Conservation (phyloP, 495 filamentous ascomycete species). For the Penicillium herquei region DNA sequence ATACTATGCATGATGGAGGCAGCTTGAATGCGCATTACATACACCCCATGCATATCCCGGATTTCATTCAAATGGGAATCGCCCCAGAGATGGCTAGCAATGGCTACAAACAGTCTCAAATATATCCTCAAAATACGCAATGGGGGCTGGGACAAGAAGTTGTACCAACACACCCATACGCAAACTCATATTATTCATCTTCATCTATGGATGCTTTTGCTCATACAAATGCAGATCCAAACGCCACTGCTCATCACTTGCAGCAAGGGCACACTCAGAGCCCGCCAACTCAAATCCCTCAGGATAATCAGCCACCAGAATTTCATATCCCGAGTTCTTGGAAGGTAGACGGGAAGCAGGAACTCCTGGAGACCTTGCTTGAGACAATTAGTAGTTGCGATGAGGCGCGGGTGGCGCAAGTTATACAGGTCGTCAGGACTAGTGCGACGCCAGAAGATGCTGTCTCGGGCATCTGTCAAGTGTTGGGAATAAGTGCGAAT, state of each 20-base stretch:
- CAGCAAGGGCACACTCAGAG: background rate
- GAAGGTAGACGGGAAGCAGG: constrained; percentile 26
- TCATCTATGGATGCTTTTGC: background rate
- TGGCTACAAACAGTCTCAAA: constrained; percentile 1
- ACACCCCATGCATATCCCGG: background rate
- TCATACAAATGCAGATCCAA: constrained; percentile 1
- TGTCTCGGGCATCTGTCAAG: constrained; percentile 29
- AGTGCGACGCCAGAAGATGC: constrained; percentile 36
- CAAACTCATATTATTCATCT: constrained; percentile 10
- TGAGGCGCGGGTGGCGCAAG: constrained; percentile 26
- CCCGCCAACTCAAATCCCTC: background rate
- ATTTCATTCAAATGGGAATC: background rate
- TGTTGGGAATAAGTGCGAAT: constrained; percentile 21
- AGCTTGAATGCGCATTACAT: background rate
- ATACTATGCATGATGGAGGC: background rate
- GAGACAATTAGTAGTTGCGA: constrained; percentile 34
- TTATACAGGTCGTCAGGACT: constrained; percentile 29
- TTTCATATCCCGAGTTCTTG: constrained; percentile 17
- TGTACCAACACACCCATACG: background rate
- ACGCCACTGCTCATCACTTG: background rate
- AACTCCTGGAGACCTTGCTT: constrained; percentile 28
- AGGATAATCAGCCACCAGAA: constrained; percentile 1
- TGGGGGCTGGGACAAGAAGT: constrained; percentile 9
- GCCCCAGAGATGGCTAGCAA: background rate
- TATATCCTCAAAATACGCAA: constrained; percentile 5